phyloP scores from a whole-genome alignment of 2,329 filamentous ascomycete genomes.

The Clarireedia monteithiana region DNA sequence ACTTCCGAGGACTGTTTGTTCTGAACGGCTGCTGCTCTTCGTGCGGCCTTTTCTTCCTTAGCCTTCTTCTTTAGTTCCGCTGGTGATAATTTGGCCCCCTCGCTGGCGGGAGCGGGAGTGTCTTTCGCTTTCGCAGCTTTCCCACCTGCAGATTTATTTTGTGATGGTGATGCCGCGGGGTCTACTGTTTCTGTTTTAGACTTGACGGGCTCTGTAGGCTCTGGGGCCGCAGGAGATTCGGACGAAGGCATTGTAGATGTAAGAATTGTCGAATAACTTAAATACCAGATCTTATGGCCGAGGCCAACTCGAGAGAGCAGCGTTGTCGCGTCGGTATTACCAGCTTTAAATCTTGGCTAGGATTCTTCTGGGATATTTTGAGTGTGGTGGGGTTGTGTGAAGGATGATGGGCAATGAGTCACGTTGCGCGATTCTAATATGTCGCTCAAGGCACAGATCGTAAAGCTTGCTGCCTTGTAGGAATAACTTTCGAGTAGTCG shows the following conservation, averaged over 20 bases:
- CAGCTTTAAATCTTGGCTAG: neutral
- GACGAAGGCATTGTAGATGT: conserved; percentile 15
- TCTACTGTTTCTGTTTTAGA: neutral
- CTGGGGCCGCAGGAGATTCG: conserved; percentile 12
- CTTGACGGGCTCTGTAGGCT: conserved; percentile 9
- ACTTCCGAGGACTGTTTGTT: conserved; percentile 35
- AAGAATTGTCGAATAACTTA: neutral
- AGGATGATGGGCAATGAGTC: conserved; percentile 6
- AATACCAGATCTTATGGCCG: neutral
- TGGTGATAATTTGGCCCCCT: conserved; percentile 49
- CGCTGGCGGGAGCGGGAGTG: conserved; percentile 17
- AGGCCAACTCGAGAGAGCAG: neutral
- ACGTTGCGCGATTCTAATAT: neutral
- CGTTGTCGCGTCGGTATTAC: neutral
- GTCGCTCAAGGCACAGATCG: too few species aligned
- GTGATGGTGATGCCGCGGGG: conserved; percentile 3
- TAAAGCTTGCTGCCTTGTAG: too few species aligned
- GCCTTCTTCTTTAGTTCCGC: conserved; percentile 67
- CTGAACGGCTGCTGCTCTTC: conserved; percentile 64
- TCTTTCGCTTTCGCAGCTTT: conserved; percentile 13
- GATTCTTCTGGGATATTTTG: neutral
- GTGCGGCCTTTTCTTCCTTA: conserved; percentile 85
- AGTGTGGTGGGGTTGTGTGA: neutral
- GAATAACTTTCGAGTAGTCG: too few species aligned
- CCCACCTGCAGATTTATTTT: conserved; percentile 2